phyloP scores from a whole-genome alignment of 2,329 filamentous ascomycete species.

The Allantophomopsis cytisporea region DNA sequence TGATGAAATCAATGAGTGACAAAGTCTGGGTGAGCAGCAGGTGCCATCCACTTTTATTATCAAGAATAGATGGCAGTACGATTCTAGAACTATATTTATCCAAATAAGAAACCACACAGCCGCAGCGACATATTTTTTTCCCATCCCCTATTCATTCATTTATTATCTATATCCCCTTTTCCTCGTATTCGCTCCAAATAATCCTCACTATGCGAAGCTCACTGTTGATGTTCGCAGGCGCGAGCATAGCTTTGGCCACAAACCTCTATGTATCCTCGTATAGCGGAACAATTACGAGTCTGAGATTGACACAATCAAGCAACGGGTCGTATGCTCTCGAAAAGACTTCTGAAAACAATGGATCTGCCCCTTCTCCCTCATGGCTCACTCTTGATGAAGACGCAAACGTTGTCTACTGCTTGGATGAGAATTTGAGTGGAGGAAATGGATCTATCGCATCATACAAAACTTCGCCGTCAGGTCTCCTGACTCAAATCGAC shows the following conservation, averaged over 20 bases:
- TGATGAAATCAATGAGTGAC: too few species aligned
- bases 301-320: constrained; percentile 13
- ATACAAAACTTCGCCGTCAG: constrained; percentile 20
- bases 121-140: too few species aligned
- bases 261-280: constrained; percentile 25
- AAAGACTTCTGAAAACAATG: constrained; percentile 8
- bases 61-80: too few species aligned
- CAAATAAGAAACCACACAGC: too few species aligned
- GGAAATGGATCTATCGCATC: constrained; percentile 9
- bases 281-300: constrained; percentile 19
- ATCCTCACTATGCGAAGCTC: too few species aligned
- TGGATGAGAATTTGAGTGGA: constrained; percentile 10
- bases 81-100: too few species aligned
- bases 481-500: constrained; percentile 24
- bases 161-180: too few species aligned
- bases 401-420: constrained; percentile 12
- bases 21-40: too few species aligned
- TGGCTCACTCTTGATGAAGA: constrained; percentile 12
- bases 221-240: background rate
- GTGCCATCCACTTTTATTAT: too few species aligned
- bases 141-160: too few species aligned
- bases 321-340: constrained; percentile 10
- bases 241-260: constrained; percentile 1
- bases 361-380: constrained; percentile 9
- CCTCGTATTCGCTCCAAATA: too few species aligned